Percentiles rank a stretch among this genome's conserved stretches.
phyloP scores from a whole-genome alignment of 164 flowering plant species.

The Santalum album region DNA sequence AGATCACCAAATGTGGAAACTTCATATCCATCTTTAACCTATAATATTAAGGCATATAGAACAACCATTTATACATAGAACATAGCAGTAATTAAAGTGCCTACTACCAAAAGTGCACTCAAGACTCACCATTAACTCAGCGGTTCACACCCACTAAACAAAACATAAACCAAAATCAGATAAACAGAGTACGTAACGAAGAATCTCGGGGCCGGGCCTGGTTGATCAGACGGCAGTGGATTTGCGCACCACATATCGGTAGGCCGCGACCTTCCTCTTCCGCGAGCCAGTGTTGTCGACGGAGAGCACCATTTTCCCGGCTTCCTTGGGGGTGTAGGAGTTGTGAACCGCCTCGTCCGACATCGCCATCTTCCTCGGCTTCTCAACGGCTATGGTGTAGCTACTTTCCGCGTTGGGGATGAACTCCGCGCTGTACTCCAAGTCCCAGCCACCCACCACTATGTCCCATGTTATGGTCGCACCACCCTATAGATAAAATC shows the following conservation, averaged over 20 bases:
- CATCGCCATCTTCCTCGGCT: constrained; percentile 34
- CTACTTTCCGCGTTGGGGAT: constrained; percentile 62
- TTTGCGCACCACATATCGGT: constrained; percentile 77
- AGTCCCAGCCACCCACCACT: constrained; percentile 97
- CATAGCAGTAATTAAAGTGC: too few relatives aligned
- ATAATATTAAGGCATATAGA: too few relatives aligned
- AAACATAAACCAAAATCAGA: too few relatives aligned
- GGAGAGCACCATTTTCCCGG: constrained; percentile 81
- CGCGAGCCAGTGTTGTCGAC: constrained; percentile 72
- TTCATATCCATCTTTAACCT: too few relatives aligned
- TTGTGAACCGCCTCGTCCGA: constrained; percentile 64
- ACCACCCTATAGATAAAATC: constrained; percentile 35
- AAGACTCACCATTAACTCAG: too few relatives aligned
- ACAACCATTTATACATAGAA: too few relatives aligned
- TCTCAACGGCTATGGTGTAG: constrained; percentile 78
- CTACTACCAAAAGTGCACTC: too few relatives aligned
- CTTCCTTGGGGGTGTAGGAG: constrained; percentile 58
- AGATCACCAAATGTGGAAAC: too few relatives aligned
- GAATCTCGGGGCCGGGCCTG: too few relatives aligned
- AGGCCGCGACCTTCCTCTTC: constrained; percentile 79
- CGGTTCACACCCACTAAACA: too few relatives aligned
- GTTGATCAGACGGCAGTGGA: constrained; percentile 19
- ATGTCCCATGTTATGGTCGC: constrained; percentile 93
- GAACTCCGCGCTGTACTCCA: constrained; percentile 88
- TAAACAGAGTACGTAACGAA: too few relatives aligned